Evolutionary conservation across 2,329 filamentous ascomycete species (phyloP).

Genomic region (Phyllosticta capitalensis): DNA sequence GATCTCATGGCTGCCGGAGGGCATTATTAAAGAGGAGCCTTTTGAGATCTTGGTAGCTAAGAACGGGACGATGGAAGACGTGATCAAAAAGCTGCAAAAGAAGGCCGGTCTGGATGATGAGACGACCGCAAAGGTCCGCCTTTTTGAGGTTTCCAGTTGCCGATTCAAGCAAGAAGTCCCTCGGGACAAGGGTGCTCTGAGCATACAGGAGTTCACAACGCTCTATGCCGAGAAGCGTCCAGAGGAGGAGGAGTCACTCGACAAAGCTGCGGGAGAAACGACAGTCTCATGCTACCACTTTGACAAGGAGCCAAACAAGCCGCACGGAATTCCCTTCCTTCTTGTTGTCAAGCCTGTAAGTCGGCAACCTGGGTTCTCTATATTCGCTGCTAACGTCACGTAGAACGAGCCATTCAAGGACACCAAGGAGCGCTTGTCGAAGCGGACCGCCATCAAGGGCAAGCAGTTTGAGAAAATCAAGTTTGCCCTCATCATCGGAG

Average conservation of each 20-base stretch:
- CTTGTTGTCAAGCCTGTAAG: constrained; percentile 74
- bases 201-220: constrained; percentile 75
- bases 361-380: constrained; percentile 8
- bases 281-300: constrained; percentile 59
- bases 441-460: constrained; percentile 87
- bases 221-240: constrained; percentile 76
- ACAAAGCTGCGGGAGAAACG: constrained; percentile 3
- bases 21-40: constrained; percentile 81
- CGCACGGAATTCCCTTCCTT: constrained; percentile 83
- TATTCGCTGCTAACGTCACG: not conserved
- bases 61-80: constrained; percentile 68
- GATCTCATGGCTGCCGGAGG: constrained; percentile 77
- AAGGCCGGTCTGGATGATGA: constrained; percentile 75
- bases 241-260: constrained; percentile 52
- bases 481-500: constrained; percentile 65
- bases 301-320: constrained; percentile 74
- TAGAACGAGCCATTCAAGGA: constrained; percentile 80
- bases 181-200: constrained; percentile 62
- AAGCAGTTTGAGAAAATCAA: constrained; percentile 99
- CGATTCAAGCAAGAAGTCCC: constrained; percentile 75
- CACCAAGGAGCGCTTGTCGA: constrained; percentile 88
- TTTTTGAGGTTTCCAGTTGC: constrained; percentile 74
- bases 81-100: constrained; percentile 66
- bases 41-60: constrained; percentile 82
- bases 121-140: constrained; percentile 59